phyloP scores from a whole-genome alignment of 1,284 basidiomycete species.

The Filobasidium uniguttulatum region DNA sequence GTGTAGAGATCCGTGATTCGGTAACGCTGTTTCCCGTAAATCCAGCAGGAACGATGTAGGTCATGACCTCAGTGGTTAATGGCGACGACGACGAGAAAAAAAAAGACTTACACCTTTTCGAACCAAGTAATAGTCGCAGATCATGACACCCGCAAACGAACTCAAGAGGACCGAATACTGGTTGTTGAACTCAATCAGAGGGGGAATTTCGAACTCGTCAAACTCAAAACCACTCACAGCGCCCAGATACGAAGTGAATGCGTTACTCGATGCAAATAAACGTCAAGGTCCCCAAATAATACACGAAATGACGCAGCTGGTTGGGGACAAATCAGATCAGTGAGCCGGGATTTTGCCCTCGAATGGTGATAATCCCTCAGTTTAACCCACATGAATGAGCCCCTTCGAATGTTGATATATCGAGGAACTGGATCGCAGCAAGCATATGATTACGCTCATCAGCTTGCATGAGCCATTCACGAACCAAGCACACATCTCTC shows the following conservation, averaged over 20 bases:
- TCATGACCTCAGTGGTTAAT: not conserved
- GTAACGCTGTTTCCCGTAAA: slow-evolving; percentile 38
- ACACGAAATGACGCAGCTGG: slow-evolving; percentile 23
- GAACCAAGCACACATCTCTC: no score
- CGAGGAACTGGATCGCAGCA: slow-evolving; percentile 51
- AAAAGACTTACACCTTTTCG: slow-evolving; percentile 42
- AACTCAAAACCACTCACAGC: slow-evolving; percentile 30
- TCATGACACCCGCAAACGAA: slow-evolving; percentile 70
- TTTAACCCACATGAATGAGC: slow-evolving; percentile 54
- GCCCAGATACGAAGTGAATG: slow-evolving; percentile 68
- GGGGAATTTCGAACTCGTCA: not conserved
- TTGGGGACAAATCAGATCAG: slow-evolving; percentile 18
- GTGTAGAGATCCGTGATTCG: slow-evolving; percentile 59
- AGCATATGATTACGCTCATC: not conserved
- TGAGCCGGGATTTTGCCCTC: slow-evolving; percentile 19
- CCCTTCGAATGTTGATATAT: slow-evolving; percentile 72
- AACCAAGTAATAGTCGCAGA: slow-evolving; percentile 68
- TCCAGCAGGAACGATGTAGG: not conserved
- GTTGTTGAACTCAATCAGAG: slow-evolving; percentile 1
- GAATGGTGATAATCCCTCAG: slow-evolving; percentile 18
- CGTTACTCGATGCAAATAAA: slow-evolving; percentile 57
- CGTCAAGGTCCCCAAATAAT: slow-evolving; percentile 48
- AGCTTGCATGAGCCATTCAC: no score
- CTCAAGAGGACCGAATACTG: slow-evolving; percentile 55
- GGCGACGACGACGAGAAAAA: not conserved